Base-by-base conservation (phyloP, 495 filamentous ascomycete species). In the Aspergillus leporis region DNA sequence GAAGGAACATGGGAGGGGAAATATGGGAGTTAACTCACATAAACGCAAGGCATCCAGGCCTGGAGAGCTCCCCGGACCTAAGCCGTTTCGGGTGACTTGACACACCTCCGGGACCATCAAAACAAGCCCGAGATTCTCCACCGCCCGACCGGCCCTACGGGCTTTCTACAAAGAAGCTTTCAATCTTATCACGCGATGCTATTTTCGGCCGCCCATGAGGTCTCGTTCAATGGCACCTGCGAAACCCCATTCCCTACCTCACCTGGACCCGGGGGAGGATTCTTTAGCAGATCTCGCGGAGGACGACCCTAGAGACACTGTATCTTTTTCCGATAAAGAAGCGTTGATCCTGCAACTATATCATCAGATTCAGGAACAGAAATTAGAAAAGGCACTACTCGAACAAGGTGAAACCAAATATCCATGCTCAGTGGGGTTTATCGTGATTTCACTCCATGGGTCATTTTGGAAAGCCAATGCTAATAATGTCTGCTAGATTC, bases 321-420 rank as follows among this genome's bases (percentile, higher is more conserved):
- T 87, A 55, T 75, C 77, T 18, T 72, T 90, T 25, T 87, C 85
- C 12, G 77, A 85, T 30, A 70, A 78, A 45, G 90, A 94, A 71
- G 71, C 76, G 54, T 74, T 75, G 48, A 78, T 89, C 36, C 73
- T 93, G 34, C 82, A 83, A 47, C 80, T 92, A 40, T 88, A 89
- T 67, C 83, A 90, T 64, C 81, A 81, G 60, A 71, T 90, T 43
- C 85, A 89, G 61, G 82, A 90, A 67, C 78, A 91, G 52, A 82
- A 84, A 61, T 75, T 92, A 31, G 86, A 93, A 70, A 83, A 86
- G 30, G 85, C 84, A 25, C 72, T 92, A 16, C 69, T 91, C 6
- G 79, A 84, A 59, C 74, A 72, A 84, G 85, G 65, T 83, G 61
- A 46, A 65, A 21, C 10, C 19, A 48, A 12, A 36, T n/a, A 19